Conservation (phyloP, 2,329 filamentous ascomycete species). For the Clonostachys sp. region DNA sequence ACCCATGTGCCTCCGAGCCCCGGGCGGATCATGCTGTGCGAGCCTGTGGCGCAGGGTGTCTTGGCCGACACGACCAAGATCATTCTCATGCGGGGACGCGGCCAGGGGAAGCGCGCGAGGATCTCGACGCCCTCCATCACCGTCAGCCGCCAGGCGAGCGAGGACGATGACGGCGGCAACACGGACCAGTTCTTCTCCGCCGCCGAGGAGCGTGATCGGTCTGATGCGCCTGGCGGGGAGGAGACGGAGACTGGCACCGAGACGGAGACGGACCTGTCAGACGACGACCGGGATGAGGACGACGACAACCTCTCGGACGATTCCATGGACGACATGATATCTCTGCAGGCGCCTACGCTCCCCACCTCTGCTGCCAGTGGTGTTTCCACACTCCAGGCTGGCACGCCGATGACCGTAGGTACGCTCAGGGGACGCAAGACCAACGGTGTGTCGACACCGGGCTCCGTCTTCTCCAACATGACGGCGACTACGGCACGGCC, state of each 20-base stretch:
- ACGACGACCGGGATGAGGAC: slow-evolving; percentile 58
- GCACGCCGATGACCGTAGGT: slow-evolving; percentile 72
- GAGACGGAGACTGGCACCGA: slow-evolving; percentile 58
- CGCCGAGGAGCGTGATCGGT: slow-evolving; percentile 69
- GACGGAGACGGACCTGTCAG: slow-evolving; percentile 59
- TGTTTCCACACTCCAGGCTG: slow-evolving; percentile 73
- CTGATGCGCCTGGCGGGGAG: slow-evolving; percentile 50
- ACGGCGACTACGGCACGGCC: slow-evolving; percentile 78
- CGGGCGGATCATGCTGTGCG: slow-evolving; percentile 86
- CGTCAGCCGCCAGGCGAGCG: slow-evolving; percentile 16
- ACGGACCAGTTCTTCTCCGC: slow-evolving; percentile 93
- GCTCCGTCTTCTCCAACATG: slow-evolving; percentile 84
- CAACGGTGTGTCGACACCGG: slow-evolving; percentile 76
- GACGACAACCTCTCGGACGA: slow-evolving; percentile 78
- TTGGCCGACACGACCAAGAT: slow-evolving; percentile 76
- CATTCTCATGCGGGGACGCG: slow-evolving; percentile 65
- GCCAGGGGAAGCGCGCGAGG: slow-evolving; percentile 47
- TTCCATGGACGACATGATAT: slow-evolving; percentile 90
- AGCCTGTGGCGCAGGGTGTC: slow-evolving; percentile 87
- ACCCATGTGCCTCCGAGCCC: slow-evolving; percentile 81
- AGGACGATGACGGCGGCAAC: slow-evolving; percentile 73
- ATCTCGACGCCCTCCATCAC: slow-evolving; percentile 37
- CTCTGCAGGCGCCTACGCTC: slow-evolving; percentile 73
- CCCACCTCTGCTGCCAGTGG: slow-evolving; percentile 75
- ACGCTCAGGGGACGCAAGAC: slow-evolving; percentile 51